Conservation (phyloP, 1,284 basidiomycete genomes). For the Veloporphyrellus conicus region DNA sequence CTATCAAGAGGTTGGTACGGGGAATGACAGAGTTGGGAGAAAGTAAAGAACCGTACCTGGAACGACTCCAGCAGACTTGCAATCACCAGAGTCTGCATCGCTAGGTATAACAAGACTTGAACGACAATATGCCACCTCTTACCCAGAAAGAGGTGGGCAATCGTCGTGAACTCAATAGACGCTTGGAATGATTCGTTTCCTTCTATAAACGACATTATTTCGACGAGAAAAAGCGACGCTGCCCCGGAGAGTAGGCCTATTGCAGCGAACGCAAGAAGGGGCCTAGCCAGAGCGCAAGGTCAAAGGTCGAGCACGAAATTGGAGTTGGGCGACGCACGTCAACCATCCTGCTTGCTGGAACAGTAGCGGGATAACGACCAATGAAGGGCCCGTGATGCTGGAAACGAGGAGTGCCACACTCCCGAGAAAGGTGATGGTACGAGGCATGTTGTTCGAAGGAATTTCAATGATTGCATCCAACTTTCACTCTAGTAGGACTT, state of each 20-base stretch:
- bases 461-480: neutral
- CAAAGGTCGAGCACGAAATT: neutral
- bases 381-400: conserved; percentile 23
- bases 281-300: conserved; percentile 2
- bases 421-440: conserved; percentile 23
- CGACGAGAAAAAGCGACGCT: conserved; percentile 23
- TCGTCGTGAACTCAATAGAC: conserved; percentile 25
- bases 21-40: neutral
- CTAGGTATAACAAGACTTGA: conserved; percentile 22
- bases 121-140: conserved; percentile 25
- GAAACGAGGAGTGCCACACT: conserved; percentile 28
- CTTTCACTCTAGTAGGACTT: neutral
- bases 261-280: conserved; percentile 14
- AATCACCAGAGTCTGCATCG: conserved; percentile 23
- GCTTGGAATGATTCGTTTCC: conserved; percentile 24
- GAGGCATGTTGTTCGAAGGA: conserved; percentile 14
- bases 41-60: conserved; percentile 11
- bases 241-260: conserved; percentile 21
- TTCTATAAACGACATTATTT: conserved; percentile 27
- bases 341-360: conserved; percentile 28
- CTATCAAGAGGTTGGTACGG: conserved; percentile 1
- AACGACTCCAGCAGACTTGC: conserved; percentile 27
- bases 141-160: conserved; percentile 27
- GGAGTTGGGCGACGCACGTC: conserved; percentile 15
- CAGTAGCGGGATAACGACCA: conserved; percentile 24